Base-by-base conservation (phyloP, 345 rosid species). In the Eucalyptus coolabah region DNA sequence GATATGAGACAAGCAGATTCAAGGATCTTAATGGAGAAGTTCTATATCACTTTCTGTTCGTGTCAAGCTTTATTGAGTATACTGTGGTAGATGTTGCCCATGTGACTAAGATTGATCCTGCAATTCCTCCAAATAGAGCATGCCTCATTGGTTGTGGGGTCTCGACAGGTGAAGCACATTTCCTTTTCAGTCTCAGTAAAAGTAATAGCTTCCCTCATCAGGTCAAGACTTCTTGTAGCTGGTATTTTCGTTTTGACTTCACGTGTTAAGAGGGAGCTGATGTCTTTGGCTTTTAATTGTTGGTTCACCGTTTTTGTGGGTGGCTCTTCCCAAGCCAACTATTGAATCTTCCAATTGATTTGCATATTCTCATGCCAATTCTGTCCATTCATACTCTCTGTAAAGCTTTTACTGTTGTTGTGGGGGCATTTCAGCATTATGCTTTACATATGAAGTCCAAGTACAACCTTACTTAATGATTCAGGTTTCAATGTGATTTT, bases 131-230 rank as follows among this genome's bases (percentile, higher is more conserved):
- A 47, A 93, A 91, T 50, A 94, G 88, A 89, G 99, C 99, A 42
- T 96, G 98, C 90, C 99, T 97, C 88, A 95, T 97, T 28, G 93
- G 99, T 69, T 97, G 99, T 30, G 98, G 99, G 89, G 93, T 97
- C 56, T 94, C 99, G 47, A 96, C 99, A 77, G 99, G 99, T 95
- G 67, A 34, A 37, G 45, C 28, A 7, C 47, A 40, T 77, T 72
- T 77, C 85, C 85, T 77, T 65, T 65, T 77, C 85, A 77, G 21
- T 77, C 85, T 40, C 5, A 4, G 85, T 77, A 21, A 40, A 21
- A 77, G 85, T 40, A 77, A 40, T 40, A 40, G 3, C 47, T 11
- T 77, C 83, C 83, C 30, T 19, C 8, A 72, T 37, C 8, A 37
- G 26, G 45, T 72, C 45, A 37, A 72, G 45, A 72, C 83, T 72